These are phyloP conservation scores for Neurospora tetrasperma DNA, from an alignment of 495 filamentous ascomycete genomes.

Conservation along the genomic window DNA sequence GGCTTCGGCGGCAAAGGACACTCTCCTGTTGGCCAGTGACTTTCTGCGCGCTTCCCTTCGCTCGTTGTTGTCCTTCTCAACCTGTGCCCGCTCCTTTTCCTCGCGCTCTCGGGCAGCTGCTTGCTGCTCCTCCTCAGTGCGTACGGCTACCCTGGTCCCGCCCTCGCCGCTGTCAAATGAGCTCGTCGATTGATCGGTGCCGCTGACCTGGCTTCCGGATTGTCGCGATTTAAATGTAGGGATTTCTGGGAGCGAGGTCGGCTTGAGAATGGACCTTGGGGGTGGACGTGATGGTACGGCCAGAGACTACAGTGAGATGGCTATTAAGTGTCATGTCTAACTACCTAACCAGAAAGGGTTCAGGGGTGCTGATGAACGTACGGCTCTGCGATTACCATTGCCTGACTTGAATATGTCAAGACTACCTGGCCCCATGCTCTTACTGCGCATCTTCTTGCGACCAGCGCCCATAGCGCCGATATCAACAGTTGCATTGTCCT, in stretches of 20 bases:
- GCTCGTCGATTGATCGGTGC: constrained; percentile 38
- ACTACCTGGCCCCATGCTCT: constrained; percentile 88
- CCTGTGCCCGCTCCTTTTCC: constrained; percentile 53
- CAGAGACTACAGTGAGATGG: constrained; percentile 31
- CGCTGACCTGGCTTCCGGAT: constrained; percentile 18
- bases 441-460: constrained; percentile 77
- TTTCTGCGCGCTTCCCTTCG: constrained; percentile 80
- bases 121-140: constrained; percentile 72
- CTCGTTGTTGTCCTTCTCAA: constrained; percentile 61
- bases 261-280: constrained; percentile 77
- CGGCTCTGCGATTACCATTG: constrained; percentile 72
- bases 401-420: constrained; percentile 69
- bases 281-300: constrained; percentile 32
- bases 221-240: constrained; percentile 35
- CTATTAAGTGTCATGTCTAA: not conserved
- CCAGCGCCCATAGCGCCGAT: constrained; percentile 33
- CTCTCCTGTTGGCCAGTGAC: constrained; percentile 83
- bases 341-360: not conserved
- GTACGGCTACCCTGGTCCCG: constrained; percentile 40
- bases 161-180: constrained; percentile 38
- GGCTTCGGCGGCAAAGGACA: constrained; percentile 95
- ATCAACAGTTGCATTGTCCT: constrained; percentile 65
- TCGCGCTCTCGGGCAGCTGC: constrained; percentile 63
- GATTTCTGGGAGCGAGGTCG: constrained; percentile 57
- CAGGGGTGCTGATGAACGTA: constrained; percentile 26